A percentile compares a stretch with the other conserved stretches of the same genome.
Conservation (phyloP, 2,329 filamentous ascomycete species). For the Colletotrichum zoysiae region DNA sequence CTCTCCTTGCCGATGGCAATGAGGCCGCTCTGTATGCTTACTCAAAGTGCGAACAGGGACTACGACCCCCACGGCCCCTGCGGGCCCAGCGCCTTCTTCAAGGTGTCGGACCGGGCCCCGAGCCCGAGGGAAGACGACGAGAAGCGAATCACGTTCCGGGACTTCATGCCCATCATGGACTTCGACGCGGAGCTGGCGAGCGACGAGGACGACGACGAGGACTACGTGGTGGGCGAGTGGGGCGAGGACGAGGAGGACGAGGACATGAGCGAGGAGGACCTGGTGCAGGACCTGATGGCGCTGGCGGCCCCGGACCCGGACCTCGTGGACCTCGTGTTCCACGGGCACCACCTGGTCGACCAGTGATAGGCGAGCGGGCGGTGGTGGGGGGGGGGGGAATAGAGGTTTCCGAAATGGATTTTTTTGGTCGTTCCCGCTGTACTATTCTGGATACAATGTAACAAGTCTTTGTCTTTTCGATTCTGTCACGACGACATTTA, state of each 20-base stretch:
- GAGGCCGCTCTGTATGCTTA: slow-evolving; percentile 15
- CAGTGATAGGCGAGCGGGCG: neutral
- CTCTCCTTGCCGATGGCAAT: neutral
- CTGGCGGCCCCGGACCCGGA: slow-evolving; percentile 34
- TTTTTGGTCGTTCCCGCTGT: neutral
- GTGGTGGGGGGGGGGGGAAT: neutral
- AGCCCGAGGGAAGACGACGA: slow-evolving; percentile 44
- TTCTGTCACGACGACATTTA: too few relatives aligned
- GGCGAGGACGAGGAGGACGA: slow-evolving; percentile 50
- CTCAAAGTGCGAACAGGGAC: slow-evolving; percentile 58
- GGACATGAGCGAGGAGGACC: slow-evolving; percentile 45
- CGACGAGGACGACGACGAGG: slow-evolving; percentile 45
- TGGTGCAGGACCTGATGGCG: slow-evolving; percentile 45
- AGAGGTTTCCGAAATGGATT: neutral
- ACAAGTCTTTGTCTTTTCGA: neutral
- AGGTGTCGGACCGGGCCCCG: slow-evolving; percentile 57
- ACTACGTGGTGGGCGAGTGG: slow-evolving; percentile 42
- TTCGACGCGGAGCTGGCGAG: slow-evolving; percentile 44
- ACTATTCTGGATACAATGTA: slow-evolving; percentile 8
- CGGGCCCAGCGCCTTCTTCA: slow-evolving; percentile 84
- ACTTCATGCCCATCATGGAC: slow-evolving; percentile 44
- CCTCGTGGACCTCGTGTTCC: slow-evolving; percentile 33
- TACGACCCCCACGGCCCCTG: slow-evolving; percentile 76
- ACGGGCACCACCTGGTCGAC: slow-evolving; percentile 30
- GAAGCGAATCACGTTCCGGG: slow-evolving; percentile 37